Base-by-base conservation (phyloP, 345 rosid genomes). In the Lepidium africanum region DNA sequence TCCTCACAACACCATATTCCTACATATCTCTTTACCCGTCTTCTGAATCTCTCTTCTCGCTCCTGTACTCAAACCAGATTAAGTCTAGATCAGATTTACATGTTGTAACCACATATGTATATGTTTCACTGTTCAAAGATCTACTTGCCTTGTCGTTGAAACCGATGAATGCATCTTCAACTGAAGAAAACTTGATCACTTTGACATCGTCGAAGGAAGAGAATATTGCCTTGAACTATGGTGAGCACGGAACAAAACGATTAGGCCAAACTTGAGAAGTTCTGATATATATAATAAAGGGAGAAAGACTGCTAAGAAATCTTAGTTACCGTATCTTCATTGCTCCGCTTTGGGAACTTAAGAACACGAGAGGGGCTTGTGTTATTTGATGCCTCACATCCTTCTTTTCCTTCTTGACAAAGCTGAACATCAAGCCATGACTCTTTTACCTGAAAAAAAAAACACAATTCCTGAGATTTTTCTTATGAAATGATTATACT, bases 1-100 rank as follows among this genome's bases (percentile, higher is more conserved):
- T 76, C 84, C 35, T 88, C 88, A 32, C 99, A 94, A 75, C 99
- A 94, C 99, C 99, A 94, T 76, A 94, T 87, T 30, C 99, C 97
- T 3, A 86, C 85, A 68, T 94, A 94, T 7, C 74, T 81, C 77
- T 89, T 94, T 63, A 86, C 78, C 4, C 96, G 87, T 6, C 73
- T 87, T 81, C 92, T 86, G 66, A 91, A 94, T 70, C 63, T 82
- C 68, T 89, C 89, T 61, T 87, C 95, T 74, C 76, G 73, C 53
- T 35, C 72, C 99, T 94, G 84, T 60, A 5, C 9, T 6, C 62
- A 60, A 74, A 67, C 73, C 73, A 52, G 11, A 60, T 50, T 37
- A 13, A 2, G 25, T 53, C 68, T 4, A 74, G 51, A 46, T 74
- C 14, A 52, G 15, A 67, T 52, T 5, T 13, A 65, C 23, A 41